A percentile compares a stretch with the other conserved stretches of the same genome.
Conservation (phyloP, 495 filamentous ascomycete genomes). For the Collariella sp. region DNA sequence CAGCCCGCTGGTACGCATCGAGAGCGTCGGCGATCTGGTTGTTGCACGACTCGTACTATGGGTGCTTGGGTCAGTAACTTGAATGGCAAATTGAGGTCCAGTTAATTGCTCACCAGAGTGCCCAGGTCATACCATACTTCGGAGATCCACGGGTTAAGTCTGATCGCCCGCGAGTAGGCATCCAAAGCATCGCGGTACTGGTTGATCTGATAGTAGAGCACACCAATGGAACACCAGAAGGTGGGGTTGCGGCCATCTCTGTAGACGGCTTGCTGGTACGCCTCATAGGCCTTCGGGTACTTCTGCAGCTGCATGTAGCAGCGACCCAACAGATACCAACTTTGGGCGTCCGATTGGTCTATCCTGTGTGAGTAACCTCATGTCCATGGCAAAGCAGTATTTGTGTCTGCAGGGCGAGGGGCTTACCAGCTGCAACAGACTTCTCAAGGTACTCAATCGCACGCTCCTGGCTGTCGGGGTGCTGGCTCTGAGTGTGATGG, state of each 20-base stretch:
- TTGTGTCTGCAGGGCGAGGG: not conserved
- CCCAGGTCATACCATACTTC: slow-evolving; percentile 99
- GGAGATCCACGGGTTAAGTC: slow-evolving; percentile 96
- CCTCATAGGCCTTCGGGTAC: slow-evolving; percentile 97
- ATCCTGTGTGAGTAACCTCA: slow-evolving; percentile 31
- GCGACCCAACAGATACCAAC: slow-evolving; percentile 95
- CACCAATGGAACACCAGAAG: slow-evolving; percentile 99
- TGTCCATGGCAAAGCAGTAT: slow-evolving; percentile 7
- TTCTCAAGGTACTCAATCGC: slow-evolving; percentile 97
- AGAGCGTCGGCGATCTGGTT: slow-evolving; percentile 96
- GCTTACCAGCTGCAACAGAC: slow-evolving; percentile 85
- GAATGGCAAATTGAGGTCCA: not conserved
- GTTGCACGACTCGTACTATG: slow-evolving; percentile 93
- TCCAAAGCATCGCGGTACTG: slow-evolving; percentile 98
- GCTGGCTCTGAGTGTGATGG: slow-evolving; percentile 88
- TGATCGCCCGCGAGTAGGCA: slow-evolving; percentile 96
- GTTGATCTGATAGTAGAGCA: slow-evolving; percentile 99
- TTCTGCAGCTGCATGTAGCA: slow-evolving; percentile 99
- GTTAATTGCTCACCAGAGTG: slow-evolving; percentile 65
- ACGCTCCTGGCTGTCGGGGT: slow-evolving; percentile 82
- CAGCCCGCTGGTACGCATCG: slow-evolving; percentile 90
- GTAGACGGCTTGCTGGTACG: slow-evolving; percentile 98
- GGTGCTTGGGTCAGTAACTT: slow-evolving; percentile 14
- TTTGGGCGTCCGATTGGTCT: slow-evolving; percentile 94
- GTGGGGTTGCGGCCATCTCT: slow-evolving; percentile 97